Conservation (phyloP, 208 protist genomes). For the Leishmania mexicana region DNA sequence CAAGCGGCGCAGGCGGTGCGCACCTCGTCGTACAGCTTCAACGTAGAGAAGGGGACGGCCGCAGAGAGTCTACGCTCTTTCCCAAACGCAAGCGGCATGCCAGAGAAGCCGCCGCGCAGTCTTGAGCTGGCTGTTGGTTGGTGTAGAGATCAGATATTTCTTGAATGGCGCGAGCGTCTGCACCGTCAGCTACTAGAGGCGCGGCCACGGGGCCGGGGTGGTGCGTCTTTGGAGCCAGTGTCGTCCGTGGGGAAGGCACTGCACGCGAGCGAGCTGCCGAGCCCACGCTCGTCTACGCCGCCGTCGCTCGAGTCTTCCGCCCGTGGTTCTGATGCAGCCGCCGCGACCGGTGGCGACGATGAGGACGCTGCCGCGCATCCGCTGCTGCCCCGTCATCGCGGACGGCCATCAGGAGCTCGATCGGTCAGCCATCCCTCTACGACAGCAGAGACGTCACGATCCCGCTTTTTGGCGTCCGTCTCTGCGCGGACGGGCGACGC, state of each 20-base stretch:
- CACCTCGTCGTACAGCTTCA: conserved; percentile 22
- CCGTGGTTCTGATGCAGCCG: conserved; percentile 18
- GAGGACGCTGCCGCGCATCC: conserved; percentile 22
- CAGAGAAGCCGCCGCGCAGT: background rate
- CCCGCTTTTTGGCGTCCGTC: background rate
- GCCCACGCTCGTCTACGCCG: conserved; percentile 5
- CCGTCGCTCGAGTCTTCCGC: conserved; percentile 26
- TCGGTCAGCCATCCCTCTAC: background rate
- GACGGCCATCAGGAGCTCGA: background rate
- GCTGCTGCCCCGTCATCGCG: conserved; percentile 25
- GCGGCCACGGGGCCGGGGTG: background rate
- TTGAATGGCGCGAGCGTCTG: conserved; percentile 34
- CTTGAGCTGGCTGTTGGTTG: conserved; percentile 42
- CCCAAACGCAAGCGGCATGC: background rate
- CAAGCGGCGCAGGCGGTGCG: conserved; percentile 59
- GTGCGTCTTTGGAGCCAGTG: background rate
- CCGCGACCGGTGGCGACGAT: background rate
- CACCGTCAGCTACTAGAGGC: conserved; percentile 26
- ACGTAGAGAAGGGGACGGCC: conserved; percentile 35
- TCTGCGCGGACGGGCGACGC: background rate
- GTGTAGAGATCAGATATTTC: conserved; percentile 55
- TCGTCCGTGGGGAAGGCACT: background rate
- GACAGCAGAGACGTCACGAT: background rate
- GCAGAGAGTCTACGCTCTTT: conserved; percentile 9
- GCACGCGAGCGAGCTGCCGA: background rate